Percentiles rank a stretch among this genome's conserved stretches.
Evolutionary conservation across 176 grass and related monocot species (phyloP).

Genomic region (Aegilops sharonensis): DNA sequence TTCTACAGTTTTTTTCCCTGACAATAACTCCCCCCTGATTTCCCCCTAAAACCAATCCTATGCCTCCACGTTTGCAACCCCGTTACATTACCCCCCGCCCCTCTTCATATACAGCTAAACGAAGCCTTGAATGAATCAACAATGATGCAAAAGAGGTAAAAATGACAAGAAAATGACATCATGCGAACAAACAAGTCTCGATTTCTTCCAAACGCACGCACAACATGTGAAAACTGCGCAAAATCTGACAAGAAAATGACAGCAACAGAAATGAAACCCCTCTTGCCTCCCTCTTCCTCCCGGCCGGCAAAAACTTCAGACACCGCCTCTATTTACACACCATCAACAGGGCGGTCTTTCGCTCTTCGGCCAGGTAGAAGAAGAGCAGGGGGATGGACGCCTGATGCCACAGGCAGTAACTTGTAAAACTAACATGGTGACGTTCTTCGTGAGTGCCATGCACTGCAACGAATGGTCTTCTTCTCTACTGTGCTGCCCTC

Average conservation of each 20-base stretch:
- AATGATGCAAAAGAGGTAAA: too few relatives aligned
- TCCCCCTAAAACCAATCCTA: too few relatives aligned
- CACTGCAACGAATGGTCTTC: background rate
- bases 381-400: slow-evolving; percentile 44
- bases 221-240: background rate
- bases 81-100: too few relatives aligned
- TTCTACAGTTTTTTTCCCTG: too few relatives aligned
- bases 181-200: background rate
- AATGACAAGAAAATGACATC: background rate
- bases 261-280: slow-evolving; percentile 34
- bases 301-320: slow-evolving; percentile 18
- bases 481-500: background rate
- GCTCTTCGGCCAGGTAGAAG: slow-evolving; percentile 25
- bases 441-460: background rate
- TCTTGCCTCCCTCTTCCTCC: slow-evolving; percentile 47
- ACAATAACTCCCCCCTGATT: too few relatives aligned
- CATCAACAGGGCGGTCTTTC: slow-evolving; percentile 15
- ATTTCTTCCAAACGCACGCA: background rate
- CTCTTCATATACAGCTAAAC: too few relatives aligned
- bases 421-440: background rate
- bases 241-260: background rate
- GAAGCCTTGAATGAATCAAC: too few relatives aligned
- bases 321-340: slow-evolving; percentile 35
- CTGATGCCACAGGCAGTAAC: background rate
- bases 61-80: too few relatives aligned